A percentile compares a stretch with the other conserved stretches of the same genome.
Conservation (phyloP, 2,329 filamentous ascomycete species). For the Diaporthe humulicola region DNA sequence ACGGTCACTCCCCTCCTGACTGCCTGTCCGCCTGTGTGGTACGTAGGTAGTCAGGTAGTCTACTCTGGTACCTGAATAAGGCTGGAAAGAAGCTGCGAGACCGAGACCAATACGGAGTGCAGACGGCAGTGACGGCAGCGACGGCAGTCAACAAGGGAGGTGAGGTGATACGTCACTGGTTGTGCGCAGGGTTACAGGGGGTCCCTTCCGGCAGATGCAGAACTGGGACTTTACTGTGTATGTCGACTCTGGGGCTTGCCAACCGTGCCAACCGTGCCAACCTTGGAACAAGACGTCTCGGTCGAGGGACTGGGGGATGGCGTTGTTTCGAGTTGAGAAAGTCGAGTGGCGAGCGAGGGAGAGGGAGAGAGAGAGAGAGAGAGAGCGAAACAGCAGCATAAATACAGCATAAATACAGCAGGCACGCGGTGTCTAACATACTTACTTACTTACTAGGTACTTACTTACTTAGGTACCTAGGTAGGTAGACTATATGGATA, state of each 20-base stretch:
- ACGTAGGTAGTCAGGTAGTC: not conserved
- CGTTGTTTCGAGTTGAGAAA: not conserved
- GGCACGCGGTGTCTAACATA: too few species aligned
- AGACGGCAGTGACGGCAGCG: conserved; percentile 27
- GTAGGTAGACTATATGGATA: too few species aligned
- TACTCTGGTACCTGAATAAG: conserved; percentile 16
- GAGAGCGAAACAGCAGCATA: not conserved
- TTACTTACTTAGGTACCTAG: too few species aligned
- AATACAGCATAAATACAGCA: not conserved
- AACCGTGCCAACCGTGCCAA: not conserved
- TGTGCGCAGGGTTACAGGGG: conserved; percentile 3
- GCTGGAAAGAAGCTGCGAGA: conserved; percentile 22
- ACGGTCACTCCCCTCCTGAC: not conserved
- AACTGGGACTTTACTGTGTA: not conserved
- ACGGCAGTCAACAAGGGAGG: conserved; percentile 5
- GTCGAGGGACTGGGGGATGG: not conserved
- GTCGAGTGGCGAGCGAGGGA: not conserved
- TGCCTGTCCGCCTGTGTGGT: too few species aligned
- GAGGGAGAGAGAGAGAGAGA: not conserved
- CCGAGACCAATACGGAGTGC: not conserved
- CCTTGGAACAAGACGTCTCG: not conserved
- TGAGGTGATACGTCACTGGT: conserved; percentile 20
- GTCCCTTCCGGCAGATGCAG: conserved; percentile 12
- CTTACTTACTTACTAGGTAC: too few species aligned
- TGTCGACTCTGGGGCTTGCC: not conserved